Evolutionary conservation across 805 yeast species (phyloP), one percentile per base, ranked within the genome.

Genomic region (Jamesozyma rosinii): DNA sequence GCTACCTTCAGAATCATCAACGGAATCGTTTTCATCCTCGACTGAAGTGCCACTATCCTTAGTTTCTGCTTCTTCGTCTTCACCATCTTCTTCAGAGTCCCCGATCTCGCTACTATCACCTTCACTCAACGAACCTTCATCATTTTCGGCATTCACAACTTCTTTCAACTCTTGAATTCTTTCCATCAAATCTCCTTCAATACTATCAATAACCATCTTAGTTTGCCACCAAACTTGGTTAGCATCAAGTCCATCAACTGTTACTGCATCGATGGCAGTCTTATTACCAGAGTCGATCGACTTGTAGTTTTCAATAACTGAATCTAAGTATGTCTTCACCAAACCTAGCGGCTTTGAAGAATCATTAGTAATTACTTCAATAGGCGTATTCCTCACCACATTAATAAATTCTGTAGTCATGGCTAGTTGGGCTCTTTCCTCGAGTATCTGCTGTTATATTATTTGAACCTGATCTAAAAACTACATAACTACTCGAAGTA

Each of bases 221-320:
- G 85, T 81, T 64, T 90, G 97, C 44, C 90, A 95, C 87, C 90
- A 90, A 0, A 92, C 88, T 59, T 90, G 97, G 33, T 82, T 75
- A 20, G 95, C 80, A 60, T 85, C 95, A 43, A 90, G 68, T 0
- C 96, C 97, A 39, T 88, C 94, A 13, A 83, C 72, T 52, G 81
- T 77, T 18, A 90, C 72, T 58, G 85, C 88, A 61, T 88, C 95
- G 18, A 90, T 68, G 5, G 83, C 82, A 1, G 92, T 75, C 42
- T 64, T 63, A 13, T 40, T 41, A 17, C 35, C 41, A 21, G 46
- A 40, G 15, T 46, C 53, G 22, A 46, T 42, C 3, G 42, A 36
- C 35, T 49, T 56, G 17, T 55, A 53, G 13, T 44, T 44, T 17
- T 42, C 40, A 21, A 59, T 55, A 3, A 62, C 58, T 6, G 48